Percentiles rank a stretch among this genome's conserved stretches.
phyloP scores from a whole-genome alignment of 139 green algal species.

The Diplosphaera chodatii region DNA sequence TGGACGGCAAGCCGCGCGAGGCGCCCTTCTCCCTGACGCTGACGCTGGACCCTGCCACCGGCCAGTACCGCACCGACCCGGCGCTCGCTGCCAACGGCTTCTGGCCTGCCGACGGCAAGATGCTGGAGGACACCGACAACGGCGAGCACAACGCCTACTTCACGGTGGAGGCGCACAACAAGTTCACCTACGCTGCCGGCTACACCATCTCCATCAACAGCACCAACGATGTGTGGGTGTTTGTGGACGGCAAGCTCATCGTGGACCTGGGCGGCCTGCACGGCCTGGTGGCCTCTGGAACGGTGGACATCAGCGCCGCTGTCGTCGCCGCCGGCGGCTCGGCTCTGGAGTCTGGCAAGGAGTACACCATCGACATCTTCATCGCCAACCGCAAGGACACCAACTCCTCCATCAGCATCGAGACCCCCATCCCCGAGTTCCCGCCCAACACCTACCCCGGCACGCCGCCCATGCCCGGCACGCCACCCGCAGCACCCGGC shows the following conservation, averaged over 20 bases:
- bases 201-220: not conserved
- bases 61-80: not conserved
- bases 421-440: not conserved
- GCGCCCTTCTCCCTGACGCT: not conserved
- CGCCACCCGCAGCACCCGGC: no score
- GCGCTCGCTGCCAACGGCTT: not conserved
- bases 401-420: not conserved
- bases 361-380: conserved; percentile 1
- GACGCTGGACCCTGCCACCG: not conserved
- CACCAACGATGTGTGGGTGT: conserved; percentile 1
- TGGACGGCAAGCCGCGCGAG: not conserved
- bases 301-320: not conserved
- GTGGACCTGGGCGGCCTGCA: not conserved
- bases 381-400: not conserved
- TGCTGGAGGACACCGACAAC: not conserved
- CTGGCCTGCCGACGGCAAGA: not conserved
- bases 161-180: not conserved
- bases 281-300: not conserved
- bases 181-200: not conserved
- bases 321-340: not conserved
- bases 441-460: not conserved
- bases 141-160: not conserved
- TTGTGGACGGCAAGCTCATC: not conserved
- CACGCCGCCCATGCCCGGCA: not conserved
- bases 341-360: not conserved